Evolutionary conservation across 106 monocot species (phyloP).

Genomic region (Platanthera guangdongensis): DNA sequence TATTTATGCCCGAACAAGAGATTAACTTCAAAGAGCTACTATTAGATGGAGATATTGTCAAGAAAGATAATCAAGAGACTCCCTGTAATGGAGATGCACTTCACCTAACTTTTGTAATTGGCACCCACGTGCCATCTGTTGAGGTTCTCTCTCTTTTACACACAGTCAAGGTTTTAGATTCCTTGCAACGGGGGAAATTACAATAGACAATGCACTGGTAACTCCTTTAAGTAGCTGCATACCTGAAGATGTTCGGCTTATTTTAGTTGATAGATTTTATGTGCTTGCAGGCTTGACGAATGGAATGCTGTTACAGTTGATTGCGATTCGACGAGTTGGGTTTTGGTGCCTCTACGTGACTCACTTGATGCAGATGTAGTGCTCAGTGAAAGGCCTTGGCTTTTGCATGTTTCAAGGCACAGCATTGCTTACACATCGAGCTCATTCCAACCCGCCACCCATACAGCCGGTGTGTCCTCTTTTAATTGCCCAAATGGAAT

Average conservation of each 20-base stretch:
- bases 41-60: constrained; percentile 5
- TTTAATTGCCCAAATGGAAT: constrained; percentile 73
- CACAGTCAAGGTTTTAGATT: constrained; percentile 31
- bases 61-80: constrained; percentile 17
- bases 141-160: constrained; percentile 50
- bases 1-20: constrained; percentile 55
- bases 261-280: constrained; percentile 60
- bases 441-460: constrained; percentile 84
- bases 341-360: constrained; percentile 67
- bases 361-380: constrained; percentile 81
- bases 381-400: constrained; percentile 88
- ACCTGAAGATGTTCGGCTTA: constrained; percentile 81
- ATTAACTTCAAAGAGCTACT: constrained; percentile 13
- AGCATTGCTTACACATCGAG: constrained; percentile 82
- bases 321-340: constrained; percentile 75
- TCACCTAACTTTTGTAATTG: constrained; percentile 52
- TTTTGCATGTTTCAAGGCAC: constrained; percentile 68
- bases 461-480: constrained; percentile 70
- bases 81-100: constrained; percentile 16
- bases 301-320: constrained; percentile 78
- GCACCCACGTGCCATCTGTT: constrained; percentile 90
- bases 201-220: constrained; percentile 62
- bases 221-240: constrained; percentile 68
- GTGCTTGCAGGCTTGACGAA: constrained; percentile 92
- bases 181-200: constrained; percentile 57